Percentiles rank a stretch among this genome's conserved stretches.
phyloP scores from a whole-genome alignment of 1,139 yeast species.

The Lodderomyces theae region DNA sequence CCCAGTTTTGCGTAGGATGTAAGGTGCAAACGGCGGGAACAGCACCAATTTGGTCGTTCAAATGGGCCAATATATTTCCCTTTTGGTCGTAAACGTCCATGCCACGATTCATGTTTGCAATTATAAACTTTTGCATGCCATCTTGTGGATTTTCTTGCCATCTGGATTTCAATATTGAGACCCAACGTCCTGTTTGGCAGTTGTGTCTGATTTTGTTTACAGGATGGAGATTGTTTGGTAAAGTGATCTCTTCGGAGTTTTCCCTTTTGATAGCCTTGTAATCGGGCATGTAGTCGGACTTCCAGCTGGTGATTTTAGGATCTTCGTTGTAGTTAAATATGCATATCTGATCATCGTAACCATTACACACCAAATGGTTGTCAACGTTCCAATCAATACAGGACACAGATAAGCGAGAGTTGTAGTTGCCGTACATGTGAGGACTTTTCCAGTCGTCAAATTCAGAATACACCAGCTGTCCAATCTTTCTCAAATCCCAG shows the following conservation, averaged over 20 bases:
- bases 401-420: conserved; percentile 77
- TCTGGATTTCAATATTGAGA: conserved; percentile 78
- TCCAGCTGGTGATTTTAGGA: conserved; percentile 29
- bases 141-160: conserved; percentile 77
- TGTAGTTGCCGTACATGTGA: conserved; percentile 58
- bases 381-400: conserved; percentile 80
- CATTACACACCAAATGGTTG: conserved; percentile 83
- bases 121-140: conserved; percentile 76
- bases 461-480: conserved; percentile 41
- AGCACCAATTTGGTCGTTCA: conserved; percentile 66
- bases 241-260: conserved; percentile 21
- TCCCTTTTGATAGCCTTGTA: conserved; percentile 17
- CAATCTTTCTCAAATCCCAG: conserved; percentile 74
- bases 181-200: conserved; percentile 97
- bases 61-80: conserved; percentile 77
- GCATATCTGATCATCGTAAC: conserved; percentile 84
- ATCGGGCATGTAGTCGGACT: conserved; percentile 17
- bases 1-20: conserved; percentile 87
- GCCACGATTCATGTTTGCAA: conserved; percentile 89
- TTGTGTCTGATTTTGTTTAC: conserved; percentile 69
- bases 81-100: conserved; percentile 75
- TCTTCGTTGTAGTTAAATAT: conserved; percentile 36
- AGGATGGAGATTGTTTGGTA: conserved; percentile 47
- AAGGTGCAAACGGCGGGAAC: conserved; percentile 87
- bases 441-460: conserved; percentile 42